Evolutionary conservation across 257 asterid species (phyloP).

Genomic region (Henckelia pumila): DNA sequence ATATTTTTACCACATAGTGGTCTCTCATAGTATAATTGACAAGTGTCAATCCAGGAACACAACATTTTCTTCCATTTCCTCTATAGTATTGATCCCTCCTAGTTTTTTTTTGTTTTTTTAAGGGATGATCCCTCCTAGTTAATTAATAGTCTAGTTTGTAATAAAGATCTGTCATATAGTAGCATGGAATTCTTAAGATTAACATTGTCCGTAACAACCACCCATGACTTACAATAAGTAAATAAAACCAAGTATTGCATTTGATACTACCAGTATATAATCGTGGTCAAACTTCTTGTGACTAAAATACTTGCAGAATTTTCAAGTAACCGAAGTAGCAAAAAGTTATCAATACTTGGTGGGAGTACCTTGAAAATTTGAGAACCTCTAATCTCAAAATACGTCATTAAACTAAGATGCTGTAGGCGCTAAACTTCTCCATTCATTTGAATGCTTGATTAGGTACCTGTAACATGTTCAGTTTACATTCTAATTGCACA

Average conservation of each 20-base stretch:
- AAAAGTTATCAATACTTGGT: neutral
- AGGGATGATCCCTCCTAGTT: no score
- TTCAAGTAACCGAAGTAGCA: neutral
- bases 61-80: neutral
- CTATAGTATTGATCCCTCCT: neutral
- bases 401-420: neutral
- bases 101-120: no score
- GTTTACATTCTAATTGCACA: conserved; percentile 18
- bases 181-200: neutral
- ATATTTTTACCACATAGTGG: no score
- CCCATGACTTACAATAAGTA: neutral
- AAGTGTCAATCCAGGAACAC: neutral
- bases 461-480: neutral
- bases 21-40: neutral
- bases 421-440: no score
- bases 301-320: no score
- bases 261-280: neutral
- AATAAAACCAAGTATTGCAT: no score
- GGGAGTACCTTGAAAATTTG: neutral
- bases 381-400: no score
- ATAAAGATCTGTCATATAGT: neutral
- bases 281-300: no score
- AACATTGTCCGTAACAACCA: neutral
- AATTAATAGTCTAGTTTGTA: neutral
- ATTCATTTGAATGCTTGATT: no score